Evolutionary conservation across 805 yeast species (phyloP).

Genomic region (Yarrowia sp.): DNA sequence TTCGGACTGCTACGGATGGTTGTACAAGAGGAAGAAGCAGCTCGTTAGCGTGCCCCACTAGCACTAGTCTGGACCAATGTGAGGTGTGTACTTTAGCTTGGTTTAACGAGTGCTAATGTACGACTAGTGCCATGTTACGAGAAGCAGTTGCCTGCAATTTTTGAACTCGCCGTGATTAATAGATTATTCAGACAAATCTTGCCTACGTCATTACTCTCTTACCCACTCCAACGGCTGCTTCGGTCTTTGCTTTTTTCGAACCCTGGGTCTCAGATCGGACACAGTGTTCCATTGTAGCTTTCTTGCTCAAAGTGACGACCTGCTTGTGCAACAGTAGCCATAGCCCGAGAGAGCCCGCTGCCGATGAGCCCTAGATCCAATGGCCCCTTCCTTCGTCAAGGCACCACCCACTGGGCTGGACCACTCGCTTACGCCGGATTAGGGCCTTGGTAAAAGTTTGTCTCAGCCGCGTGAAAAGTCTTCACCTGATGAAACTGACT

Average conservation of each 20-base stretch:
- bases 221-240: not conserved
- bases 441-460: not conserved
- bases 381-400: no score
- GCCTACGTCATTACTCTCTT: no score
- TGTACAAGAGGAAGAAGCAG: no score
- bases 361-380: not conserved
- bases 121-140: not conserved
- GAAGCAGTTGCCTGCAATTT: no score
- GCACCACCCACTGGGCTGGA: not conserved
- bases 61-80: no score
- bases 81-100: no score
- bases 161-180: no score
- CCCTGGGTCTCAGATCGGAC: constrained; percentile 1
- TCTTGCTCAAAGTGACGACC: not conserved
- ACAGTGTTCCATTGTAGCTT: not conserved
- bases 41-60: no score
- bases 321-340: not conserved
- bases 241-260: not conserved
- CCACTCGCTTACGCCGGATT: not conserved
- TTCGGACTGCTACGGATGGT: no score
- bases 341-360: not conserved
- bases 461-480: not conserved
- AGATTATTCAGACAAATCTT: no score
- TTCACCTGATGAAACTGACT: not conserved
- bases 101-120: no score